phyloP scores from a whole-genome alignment of 2,329 filamentous ascomycete genomes.

The Fusarium temperatum region DNA sequence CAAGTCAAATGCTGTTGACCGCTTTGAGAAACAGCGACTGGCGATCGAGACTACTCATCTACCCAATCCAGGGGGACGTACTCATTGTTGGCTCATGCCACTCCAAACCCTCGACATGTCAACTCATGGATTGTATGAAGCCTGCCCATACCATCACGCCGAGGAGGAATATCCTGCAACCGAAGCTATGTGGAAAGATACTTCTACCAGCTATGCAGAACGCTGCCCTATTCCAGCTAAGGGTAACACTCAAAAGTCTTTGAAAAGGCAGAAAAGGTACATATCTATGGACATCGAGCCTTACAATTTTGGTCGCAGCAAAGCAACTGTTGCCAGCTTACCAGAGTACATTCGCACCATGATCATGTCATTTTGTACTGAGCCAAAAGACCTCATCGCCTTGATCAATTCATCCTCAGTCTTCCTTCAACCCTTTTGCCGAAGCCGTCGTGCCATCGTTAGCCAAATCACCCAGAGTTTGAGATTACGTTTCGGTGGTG shows the following conservation, averaged over 20 bases:
- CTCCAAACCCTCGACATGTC: background rate
- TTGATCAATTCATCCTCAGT: background rate
- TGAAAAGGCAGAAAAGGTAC: accelerated
- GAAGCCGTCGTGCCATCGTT: background rate
- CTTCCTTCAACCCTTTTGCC: background rate
- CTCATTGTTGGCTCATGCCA: background rate
- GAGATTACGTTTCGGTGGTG: background rate
- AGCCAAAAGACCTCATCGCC: background rate
- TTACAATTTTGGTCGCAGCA: background rate
- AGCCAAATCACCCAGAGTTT: background rate
- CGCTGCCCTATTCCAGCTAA: too few species aligned
- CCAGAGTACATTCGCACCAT: background rate
- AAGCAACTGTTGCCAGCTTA: background rate
- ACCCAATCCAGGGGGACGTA: accelerated
- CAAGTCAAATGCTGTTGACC: accelerated
- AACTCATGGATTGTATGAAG: background rate
- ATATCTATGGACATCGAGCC: background rate
- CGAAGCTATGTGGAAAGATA: too few species aligned
- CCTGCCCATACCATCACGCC: accelerated
- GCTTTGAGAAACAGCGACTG: background rate
- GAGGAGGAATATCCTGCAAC: background rate
- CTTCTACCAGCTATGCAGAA: too few species aligned
- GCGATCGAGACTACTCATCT: background rate
- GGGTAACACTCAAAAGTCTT: background rate
- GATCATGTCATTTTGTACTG: background rate